A percentile compares a stretch with the other conserved stretches of the same genome.
These are phyloP conservation scores for Trichosporon sp. DNA, from an alignment of 1,284 basidiomycete genomes.

Conservation along the genomic window DNA sequence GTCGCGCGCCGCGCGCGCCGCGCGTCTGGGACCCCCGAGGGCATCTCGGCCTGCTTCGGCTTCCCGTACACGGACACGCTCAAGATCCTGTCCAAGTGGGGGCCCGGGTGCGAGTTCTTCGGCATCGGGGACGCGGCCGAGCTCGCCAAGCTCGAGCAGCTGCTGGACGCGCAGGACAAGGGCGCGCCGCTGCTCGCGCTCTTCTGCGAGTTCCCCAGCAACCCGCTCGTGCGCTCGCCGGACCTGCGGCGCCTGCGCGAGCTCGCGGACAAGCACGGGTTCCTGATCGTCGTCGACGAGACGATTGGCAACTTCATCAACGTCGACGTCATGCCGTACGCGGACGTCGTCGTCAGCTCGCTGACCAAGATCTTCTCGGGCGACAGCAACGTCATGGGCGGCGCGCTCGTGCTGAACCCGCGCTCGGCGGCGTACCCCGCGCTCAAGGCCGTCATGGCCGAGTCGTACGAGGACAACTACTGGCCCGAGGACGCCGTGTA, in stretches of 20 bases:
- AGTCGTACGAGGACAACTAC: constrained; percentile 77
- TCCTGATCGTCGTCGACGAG: constrained; percentile 88
- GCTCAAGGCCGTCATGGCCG: constrained; percentile 62
- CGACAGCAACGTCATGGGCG: constrained; percentile 95
- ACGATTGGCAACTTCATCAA: constrained; percentile 96
- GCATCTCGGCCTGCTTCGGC: constrained; percentile 90
- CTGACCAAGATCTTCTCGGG: constrained; percentile 95
- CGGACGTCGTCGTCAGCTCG: constrained; percentile 90
- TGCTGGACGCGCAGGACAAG: constrained; percentile 54
- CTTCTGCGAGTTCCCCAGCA: constrained; percentile 85
- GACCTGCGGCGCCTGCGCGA: constrained; percentile 71
- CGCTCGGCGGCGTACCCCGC: constrained; percentile 61
- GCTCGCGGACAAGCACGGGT: constrained; percentile 83
- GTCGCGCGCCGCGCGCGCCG: constrained; percentile 57
- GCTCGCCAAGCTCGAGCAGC: constrained; percentile 64
- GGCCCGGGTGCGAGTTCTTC: constrained; percentile 86
- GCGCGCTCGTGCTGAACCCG: constrained; percentile 85
- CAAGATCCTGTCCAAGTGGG: constrained; percentile 95
- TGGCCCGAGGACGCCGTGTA: constrained; percentile 91
- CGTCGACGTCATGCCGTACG: constrained; percentile 82
- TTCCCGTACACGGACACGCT: constrained; percentile 98
- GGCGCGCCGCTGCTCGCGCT: constrained; percentile 49
- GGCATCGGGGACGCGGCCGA: constrained; percentile 75
- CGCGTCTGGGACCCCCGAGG: constrained; percentile 47
- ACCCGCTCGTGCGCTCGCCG: constrained; percentile 81